Base-by-base conservation (phyloP, 2,329 filamentous ascomycete genomes). In the Diplodia sapinea region DNA sequence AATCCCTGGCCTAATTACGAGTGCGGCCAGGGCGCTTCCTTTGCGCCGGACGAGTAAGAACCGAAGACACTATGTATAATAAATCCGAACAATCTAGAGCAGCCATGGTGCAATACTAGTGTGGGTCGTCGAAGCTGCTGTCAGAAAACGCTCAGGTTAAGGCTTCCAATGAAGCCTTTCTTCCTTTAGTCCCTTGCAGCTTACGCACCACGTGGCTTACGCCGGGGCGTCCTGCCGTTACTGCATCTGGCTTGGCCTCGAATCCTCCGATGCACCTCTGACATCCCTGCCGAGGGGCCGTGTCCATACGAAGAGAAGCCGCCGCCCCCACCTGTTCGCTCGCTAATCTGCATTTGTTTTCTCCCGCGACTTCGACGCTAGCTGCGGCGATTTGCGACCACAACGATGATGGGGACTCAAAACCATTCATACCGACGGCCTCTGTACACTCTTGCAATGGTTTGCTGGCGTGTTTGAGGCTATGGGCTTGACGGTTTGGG, bases 381-480 rank as follows among this genome's bases (percentile, higher is more conserved):
- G 17, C 9, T 7, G 13, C 15, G 5, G 17, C 40, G 40, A 47
- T 47, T n/a, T 5, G 43, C 17, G 7, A 11, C 17, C 8, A 20
- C 43, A 20, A 47, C 17, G 17, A 9, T 6, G 33, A 47, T 6
- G n/a, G 43, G 43, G 8, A 17, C 17, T 47, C 17, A 47, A 20
- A 7, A 8, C 3, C 8, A 3, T 11, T 3, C 7, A 11, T 7
- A 20, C 3, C 3, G n/a, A n/a, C 3, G 17, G n/a, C 11, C 4
- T 47, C 43, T 20, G 9, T 20, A 11, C 43, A 47, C n/a, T 20
- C 11, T 47, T 3, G 13, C 8, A n/a, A 11, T 11, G 17, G 8
- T 7, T 4, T 9, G 2, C 43, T 11, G n/a, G 17, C 6, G 8
- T 9, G 0, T 20, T 5, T n/a, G 8, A 4, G n/a, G 43, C 0